phyloP scores from a whole-genome alignment of 345 rosid species.

The Melastoma malabathricum region DNA sequence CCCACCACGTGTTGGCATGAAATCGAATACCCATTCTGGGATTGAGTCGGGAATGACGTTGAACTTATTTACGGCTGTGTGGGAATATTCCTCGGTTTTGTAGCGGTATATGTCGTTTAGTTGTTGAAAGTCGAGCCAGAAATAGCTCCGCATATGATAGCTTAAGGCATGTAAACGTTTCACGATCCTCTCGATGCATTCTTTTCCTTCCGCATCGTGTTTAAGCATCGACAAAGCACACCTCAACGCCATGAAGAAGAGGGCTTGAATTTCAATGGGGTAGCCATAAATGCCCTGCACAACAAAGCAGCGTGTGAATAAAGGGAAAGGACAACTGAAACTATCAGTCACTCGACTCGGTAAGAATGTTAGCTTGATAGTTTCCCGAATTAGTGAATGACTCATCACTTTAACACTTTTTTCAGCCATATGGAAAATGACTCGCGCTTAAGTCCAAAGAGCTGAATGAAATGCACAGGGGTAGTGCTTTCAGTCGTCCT shows the following conservation, averaged over 20 bases:
- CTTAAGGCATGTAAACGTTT: conserved; percentile 46
- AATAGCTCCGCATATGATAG: conserved; percentile 49
- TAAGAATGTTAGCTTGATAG: too few species aligned
- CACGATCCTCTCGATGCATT: conserved; percentile 38
- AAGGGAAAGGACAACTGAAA: too few species aligned
- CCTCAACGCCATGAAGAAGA: conserved; percentile 67
- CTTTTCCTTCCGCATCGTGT: conserved; percentile 58
- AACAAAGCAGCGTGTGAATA: conserved; percentile 1
- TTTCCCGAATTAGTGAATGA: too few species aligned
- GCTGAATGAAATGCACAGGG: too few species aligned
- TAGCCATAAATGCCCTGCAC: conserved; percentile 68
- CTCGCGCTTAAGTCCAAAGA: too few species aligned
- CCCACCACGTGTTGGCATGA: conserved; percentile 51
- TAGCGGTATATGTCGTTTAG: conserved; percentile 58
- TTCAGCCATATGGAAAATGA: too few species aligned
- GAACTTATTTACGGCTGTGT: conserved; percentile 59
- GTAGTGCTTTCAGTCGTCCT: too few species aligned
- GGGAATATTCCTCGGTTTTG: conserved; percentile 64
- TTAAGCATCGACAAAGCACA: conserved; percentile 48
- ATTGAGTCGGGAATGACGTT: conserved; percentile 65
- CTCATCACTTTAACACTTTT: too few species aligned
- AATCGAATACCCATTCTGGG: conserved; percentile 59
- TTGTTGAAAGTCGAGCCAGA: conserved; percentile 58
- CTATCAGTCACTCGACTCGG: too few species aligned
- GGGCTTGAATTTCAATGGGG: conserved; percentile 81